Percentiles rank a stretch among this genome's conserved stretches.
Conservation (phyloP, 2,329 filamentous ascomycete genomes). For the Sphaerulina vaccinii region DNA sequence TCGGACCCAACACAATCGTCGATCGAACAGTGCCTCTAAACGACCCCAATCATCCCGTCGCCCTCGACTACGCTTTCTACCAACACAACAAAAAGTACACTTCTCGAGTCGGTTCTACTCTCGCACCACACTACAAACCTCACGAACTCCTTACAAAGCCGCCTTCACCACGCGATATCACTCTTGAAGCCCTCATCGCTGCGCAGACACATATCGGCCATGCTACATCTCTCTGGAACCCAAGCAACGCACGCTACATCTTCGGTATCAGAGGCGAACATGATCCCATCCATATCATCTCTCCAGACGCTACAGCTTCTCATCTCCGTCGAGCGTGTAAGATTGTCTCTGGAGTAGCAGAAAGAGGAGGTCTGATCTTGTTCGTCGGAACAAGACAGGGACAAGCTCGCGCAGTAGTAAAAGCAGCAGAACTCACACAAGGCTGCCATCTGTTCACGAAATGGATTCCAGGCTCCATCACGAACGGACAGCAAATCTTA, state of each 20-base stretch:
- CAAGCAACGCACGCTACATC: constrained; percentile 89
- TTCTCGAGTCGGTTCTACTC: constrained; percentile 40
- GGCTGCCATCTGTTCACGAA: constrained; percentile 88
- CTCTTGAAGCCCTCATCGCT: constrained; percentile 85
- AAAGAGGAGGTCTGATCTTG: constrained; percentile 77
- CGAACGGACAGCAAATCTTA: constrained; percentile 90
- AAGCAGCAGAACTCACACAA: constrained; percentile 72
- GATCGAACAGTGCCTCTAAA: constrained; percentile 35
- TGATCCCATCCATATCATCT: constrained; percentile 71
- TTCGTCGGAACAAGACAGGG: constrained; percentile 86
- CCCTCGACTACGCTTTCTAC: constrained; percentile 45
- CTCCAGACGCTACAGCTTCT: constrained; percentile 81
- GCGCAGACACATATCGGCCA: constrained; percentile 88
- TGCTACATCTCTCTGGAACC: constrained; percentile 88
- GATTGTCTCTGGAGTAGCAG: constrained; percentile 82
- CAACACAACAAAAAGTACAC: constrained; percentile 43
- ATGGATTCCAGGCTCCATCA: constrained; percentile 89
- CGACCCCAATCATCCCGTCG: constrained; percentile 37
- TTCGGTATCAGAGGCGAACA: constrained; percentile 83
- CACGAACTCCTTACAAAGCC: constrained; percentile 68
- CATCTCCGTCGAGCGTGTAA: constrained; percentile 91
- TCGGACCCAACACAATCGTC: constrained; percentile 20
- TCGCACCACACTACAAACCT: constrained; percentile 61
- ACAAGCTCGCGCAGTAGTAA: constrained; percentile 76
- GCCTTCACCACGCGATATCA: constrained; percentile 74